Evolutionary conservation across 495 filamentous ascomycete genomes (phyloP).

Genomic region (Aspergillus carlsbadensis): DNA sequence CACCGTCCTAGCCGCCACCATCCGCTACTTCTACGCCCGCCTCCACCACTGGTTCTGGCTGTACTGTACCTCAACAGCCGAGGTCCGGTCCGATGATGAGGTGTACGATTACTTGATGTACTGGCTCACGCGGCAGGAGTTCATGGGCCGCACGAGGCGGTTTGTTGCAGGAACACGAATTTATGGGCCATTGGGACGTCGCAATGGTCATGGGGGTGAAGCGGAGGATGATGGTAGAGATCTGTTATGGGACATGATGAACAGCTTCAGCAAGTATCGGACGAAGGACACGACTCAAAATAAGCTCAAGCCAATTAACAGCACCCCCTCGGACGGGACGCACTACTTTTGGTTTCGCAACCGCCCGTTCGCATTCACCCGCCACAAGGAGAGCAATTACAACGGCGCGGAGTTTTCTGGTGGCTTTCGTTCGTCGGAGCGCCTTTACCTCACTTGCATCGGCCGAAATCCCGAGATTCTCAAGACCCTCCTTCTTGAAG

Average conservation of each 20-base stretch:
- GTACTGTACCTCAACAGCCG: constrained; percentile 53
- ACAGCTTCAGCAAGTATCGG: constrained; percentile 44
- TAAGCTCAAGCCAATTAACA: constrained; percentile 60
- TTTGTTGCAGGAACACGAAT: constrained; percentile 64
- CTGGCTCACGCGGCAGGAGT: constrained; percentile 63
- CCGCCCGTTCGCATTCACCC: constrained; percentile 54
- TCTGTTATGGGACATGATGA: constrained; percentile 26
- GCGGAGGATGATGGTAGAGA: constrained; percentile 29
- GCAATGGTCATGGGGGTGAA: constrained; percentile 42
- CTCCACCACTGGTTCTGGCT: constrained; percentile 31
- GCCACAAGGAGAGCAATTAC: constrained; percentile 34
- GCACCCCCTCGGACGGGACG: constrained; percentile 62
- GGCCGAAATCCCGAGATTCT: constrained; percentile 65
- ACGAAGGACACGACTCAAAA: constrained; percentile 42
- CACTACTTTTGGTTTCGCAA: constrained; percentile 67
- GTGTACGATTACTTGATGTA: constrained; percentile 68
- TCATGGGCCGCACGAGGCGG: constrained; percentile 53
- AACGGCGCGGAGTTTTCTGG: constrained; percentile 23
- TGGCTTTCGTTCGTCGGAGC: constrained; percentile 43
- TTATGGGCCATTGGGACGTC: constrained; percentile 46
- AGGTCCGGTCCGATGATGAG: constrained; percentile 66
- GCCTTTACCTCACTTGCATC: constrained; percentile 62
- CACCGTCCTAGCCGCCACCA: constrained; percentile 47
- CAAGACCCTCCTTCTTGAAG: constrained; percentile 66
- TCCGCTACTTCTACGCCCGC: constrained; percentile 49